Evolutionary conservation across 352 stramenopile species (phyloP).

Genomic region (Peronospora belbahrii): DNA sequence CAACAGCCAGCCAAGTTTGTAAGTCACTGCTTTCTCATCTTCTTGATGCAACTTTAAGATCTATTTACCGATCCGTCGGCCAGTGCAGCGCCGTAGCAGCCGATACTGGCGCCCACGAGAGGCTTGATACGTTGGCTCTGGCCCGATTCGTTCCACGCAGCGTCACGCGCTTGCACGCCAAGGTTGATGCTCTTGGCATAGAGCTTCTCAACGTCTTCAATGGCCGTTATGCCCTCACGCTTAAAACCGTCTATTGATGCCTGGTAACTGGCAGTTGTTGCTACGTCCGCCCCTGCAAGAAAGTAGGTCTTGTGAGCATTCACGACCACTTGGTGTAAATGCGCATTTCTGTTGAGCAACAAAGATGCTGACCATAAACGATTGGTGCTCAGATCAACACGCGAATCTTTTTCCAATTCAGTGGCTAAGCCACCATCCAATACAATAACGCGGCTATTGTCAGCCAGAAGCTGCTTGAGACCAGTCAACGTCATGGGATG

Average conservation of each 20-base stretch:
- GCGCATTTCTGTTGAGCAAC: conserved; percentile 44
- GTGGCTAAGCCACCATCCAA: conserved; percentile 74
- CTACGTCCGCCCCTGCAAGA: conserved; percentile 66
- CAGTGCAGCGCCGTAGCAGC: conserved; percentile 76
- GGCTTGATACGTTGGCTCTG: conserved; percentile 43
- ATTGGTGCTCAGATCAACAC: conserved; percentile 45
- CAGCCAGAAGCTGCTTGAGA: conserved; percentile 26
- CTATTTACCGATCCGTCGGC: conserved; percentile 72
- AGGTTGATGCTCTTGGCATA: conserved; percentile 73
- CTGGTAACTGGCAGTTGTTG: conserved; percentile 82
- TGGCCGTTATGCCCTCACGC: conserved; percentile 40
- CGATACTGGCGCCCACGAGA: conserved; percentile 77
- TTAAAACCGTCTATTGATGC: conserved; percentile 78
- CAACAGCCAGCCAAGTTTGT: conserved; percentile 1
- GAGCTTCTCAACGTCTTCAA: conserved; percentile 45
- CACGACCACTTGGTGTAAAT: conserved; percentile 51
- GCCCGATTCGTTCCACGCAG: conserved; percentile 38
- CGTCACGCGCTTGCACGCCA: conserved; percentile 53
- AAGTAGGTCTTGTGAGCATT: conserved; percentile 71
- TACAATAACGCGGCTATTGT: conserved; percentile 36
- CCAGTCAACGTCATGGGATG: conserved; percentile 28
- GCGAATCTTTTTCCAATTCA: conserved; percentile 64
- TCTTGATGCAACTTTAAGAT: conserved; percentile 1
- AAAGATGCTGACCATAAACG: conserved; percentile 70
- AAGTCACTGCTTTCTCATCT: background rate